Base-by-base conservation (phyloP, 495 filamentous ascomycete species). In the Lepraria neglecta region DNA sequence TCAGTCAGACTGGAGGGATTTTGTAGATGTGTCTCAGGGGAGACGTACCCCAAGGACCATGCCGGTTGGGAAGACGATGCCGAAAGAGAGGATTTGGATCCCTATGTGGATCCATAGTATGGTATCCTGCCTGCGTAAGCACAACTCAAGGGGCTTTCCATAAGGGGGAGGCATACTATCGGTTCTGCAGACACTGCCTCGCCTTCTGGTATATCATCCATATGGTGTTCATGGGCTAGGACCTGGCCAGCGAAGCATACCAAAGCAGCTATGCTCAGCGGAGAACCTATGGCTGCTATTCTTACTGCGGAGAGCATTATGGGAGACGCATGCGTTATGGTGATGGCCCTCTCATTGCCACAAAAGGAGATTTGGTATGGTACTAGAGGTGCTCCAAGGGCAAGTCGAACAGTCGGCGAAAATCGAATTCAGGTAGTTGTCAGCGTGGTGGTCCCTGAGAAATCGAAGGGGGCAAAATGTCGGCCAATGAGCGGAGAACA, bases 101-200 rank as follows among this genome's bases (percentile, higher is more conserved):
- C 95, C 79, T 67, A 98, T 97, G 72, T 98, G 94, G 33, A 86
- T 76, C 94, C 92, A 98, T 85, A 98, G 72, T 68, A 82, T 94
- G 54, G 83, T 77, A 67, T 96, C 90, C 87, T 92, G 63, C 51
- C 55, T 47, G 44, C 42, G 51, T 61, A 40, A 62, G 52, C 28
- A 52, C 30, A n/a, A 17, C 40, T 50, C 40, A 58, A 56, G 55
- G 44, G 50, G 51, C 57, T 38, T 21, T 27, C 4, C 24, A 6
- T 33, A 31, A 21, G 19, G 35, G 27, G 35, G 60, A 53, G 59
- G 33, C 48, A 59, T 83, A 92, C 91, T 65, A 98, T 84, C 0
- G 94, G 92, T 40, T 98, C 92, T 17, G 74, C 68, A n/a, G 90
- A 94, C 65, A 94, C 75, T 31, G 79, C 75, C 60, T 84, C 69